These are phyloP conservation scores for Pyrenopolyporus hunteri DNA, from an alignment of 495 filamentous ascomycete species.

Conservation along the genomic window DNA sequence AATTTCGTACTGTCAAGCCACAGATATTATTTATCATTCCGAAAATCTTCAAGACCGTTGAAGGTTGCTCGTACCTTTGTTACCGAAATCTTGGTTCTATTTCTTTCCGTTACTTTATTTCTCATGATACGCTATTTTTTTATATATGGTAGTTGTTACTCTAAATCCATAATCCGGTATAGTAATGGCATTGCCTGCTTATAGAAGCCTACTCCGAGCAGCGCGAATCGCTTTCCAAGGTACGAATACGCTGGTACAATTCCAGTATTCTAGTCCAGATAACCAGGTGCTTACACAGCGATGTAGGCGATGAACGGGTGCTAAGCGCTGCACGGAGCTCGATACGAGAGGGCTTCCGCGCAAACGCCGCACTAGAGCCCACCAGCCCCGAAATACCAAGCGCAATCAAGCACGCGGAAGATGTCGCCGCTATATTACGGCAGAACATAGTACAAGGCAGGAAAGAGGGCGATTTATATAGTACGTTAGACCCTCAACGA, in stretches of 20 bases:
- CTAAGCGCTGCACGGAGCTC: constrained; percentile 71
- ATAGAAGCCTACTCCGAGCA: constrained; percentile 82
- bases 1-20: too few species aligned
- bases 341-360: constrained; percentile 73
- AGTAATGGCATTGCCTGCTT: constrained; percentile 74
- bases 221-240: constrained; percentile 83
- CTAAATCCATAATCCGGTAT: too few species aligned
- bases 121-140: background rate
- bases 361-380: constrained; percentile 62
- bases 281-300: background rate
- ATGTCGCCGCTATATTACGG: constrained; percentile 78
- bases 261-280: background rate
- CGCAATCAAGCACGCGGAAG: constrained; percentile 76
- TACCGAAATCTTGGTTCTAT: too few species aligned
- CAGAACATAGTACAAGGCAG: constrained; percentile 89
- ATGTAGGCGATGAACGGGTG: constrained; percentile 68
- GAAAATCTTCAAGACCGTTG: too few species aligned
- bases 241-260: constrained; percentile 42
- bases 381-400: constrained; percentile 55
- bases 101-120: too few species aligned
- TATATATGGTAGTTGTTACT: background rate
- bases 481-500: constrained; percentile 53
- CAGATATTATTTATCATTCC: too few species aligned
- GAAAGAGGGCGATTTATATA: constrained; percentile 66
- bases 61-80: too few species aligned